Evolutionary conservation across 768 basidiomycete genomes (phyloP).

Genomic region (Boletellus ananas): DNA sequence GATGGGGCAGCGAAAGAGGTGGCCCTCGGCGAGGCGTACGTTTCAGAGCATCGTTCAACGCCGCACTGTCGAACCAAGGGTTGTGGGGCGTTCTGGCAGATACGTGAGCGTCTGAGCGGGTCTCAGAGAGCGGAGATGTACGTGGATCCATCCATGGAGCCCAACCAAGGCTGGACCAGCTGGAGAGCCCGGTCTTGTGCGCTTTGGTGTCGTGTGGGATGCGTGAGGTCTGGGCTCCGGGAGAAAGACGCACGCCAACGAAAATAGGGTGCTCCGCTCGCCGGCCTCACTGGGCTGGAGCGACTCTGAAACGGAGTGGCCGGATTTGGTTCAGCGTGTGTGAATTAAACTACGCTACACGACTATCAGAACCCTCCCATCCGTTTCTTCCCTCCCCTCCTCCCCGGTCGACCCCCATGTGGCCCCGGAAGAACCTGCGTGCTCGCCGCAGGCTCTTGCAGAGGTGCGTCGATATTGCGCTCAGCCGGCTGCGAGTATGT

Average conservation of each 20-base stretch:
- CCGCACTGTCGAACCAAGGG: slow-evolving; percentile 59
- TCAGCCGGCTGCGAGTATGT: slow-evolving; percentile 14
- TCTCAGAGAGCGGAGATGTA: slow-evolving; percentile 17
- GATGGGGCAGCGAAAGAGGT: neutral
- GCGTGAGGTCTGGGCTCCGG: slow-evolving; percentile 3
- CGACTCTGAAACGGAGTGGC: slow-evolving; percentile 20
- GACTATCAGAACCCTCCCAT: slow-evolving; percentile 69
- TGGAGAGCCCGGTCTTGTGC: slow-evolving; percentile 71
- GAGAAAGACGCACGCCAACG: slow-evolving; percentile 15
- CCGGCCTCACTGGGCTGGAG: slow-evolving; percentile 10
- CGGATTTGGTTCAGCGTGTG: slow-evolving; percentile 12
- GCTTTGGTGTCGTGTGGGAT: slow-evolving; percentile 23
- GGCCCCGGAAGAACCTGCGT: slow-evolving; percentile 73
- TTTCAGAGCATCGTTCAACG: slow-evolving; percentile 63
- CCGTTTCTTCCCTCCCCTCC: slow-evolving; percentile 60
- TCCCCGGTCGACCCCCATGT: slow-evolving; percentile 61
- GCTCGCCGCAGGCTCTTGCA: slow-evolving; percentile 50
- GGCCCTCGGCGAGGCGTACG: slow-evolving; percentile 39
- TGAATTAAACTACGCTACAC: no score
- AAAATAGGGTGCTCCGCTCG: slow-evolving; percentile 22
- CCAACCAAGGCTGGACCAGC: slow-evolving; percentile 51
- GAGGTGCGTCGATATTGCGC: slow-evolving; percentile 12
- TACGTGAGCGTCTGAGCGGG: slow-evolving; percentile 18
- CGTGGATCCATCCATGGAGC: slow-evolving; percentile 81
- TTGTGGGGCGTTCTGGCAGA: slow-evolving; percentile 47